These are phyloP conservation scores for Alternaria infectoria DNA, from an alignment of 2,329 filamentous ascomycete species.

Conservation along the genomic window DNA sequence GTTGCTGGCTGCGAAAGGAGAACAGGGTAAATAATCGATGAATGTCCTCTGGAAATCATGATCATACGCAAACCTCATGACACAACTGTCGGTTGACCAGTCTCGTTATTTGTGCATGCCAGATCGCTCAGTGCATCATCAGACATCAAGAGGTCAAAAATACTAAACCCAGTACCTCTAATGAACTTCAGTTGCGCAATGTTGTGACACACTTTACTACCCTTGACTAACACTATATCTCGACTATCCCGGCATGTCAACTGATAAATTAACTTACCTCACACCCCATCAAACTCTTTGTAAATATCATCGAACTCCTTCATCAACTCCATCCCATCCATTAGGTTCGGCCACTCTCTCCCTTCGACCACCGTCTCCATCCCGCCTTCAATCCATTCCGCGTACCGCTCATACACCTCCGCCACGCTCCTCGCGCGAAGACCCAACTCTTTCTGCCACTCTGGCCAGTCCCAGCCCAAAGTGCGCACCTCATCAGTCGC, in stretches of 20 bases:
- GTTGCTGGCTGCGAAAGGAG: not conserved
- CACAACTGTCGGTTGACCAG: too few species aligned
- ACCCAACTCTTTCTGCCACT: constrained; percentile 41
- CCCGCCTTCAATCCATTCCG: constrained; percentile 21
- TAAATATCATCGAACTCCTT: not conserved
- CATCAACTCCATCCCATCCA: not conserved
- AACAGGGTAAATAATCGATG: not conserved
- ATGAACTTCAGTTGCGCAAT: too few species aligned
- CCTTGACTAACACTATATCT: too few species aligned
- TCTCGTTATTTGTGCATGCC: too few species aligned
- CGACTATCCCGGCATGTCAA: not conserved
- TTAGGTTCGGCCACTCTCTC: not conserved
- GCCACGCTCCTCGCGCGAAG: constrained; percentile 27
- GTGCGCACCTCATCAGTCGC: constrained; percentile 33
- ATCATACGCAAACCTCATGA: not conserved
- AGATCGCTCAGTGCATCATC: too few species aligned
- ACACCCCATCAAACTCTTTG: not conserved
- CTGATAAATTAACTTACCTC: not conserved
- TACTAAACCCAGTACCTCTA: too few species aligned
- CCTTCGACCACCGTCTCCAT: not conserved
- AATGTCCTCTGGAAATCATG: not conserved
- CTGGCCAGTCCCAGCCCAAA: constrained; percentile 52
- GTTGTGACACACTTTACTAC: too few species aligned
- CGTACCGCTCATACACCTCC: constrained; percentile 40
- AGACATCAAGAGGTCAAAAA: too few species aligned